Conservation (phyloP, 306 rosid species). For the Nissolia schottii region DNA sequence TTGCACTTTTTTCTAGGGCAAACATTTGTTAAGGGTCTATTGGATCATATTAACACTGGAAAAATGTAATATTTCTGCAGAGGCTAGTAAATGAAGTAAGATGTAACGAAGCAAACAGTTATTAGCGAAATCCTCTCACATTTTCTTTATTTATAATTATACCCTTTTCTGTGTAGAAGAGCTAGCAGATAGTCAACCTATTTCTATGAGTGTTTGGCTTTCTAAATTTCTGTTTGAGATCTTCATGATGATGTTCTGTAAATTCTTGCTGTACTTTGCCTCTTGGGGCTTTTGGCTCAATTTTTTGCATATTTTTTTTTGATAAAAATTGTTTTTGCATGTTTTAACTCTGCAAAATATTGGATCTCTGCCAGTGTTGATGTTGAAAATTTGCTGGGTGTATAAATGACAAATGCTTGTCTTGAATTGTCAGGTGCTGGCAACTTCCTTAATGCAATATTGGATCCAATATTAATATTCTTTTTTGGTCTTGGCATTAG, state of each 20-base stretch:
- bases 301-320: too few relatives aligned
- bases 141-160: background rate
- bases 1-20: background rate
- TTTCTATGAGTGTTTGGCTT: background rate
- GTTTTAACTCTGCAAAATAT: background rate
- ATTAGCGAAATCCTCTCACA: background rate
- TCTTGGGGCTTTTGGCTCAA: background rate
- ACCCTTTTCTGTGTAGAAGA: background rate
- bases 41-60: background rate
- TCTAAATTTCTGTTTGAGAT: background rate
- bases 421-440: constrained; percentile 61
- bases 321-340: background rate
- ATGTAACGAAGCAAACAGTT: background rate
- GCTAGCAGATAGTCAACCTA: background rate
- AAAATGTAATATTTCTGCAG: background rate
- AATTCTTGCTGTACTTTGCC: background rate
- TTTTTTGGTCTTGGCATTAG: constrained; percentile 59
- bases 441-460: constrained; percentile 63
- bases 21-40: background rate
- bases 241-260: background rate
- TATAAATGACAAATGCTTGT: constrained; percentile 22
- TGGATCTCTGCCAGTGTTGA: background rate
- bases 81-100: background rate
- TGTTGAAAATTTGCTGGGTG: constrained; percentile 2
- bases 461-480: constrained; percentile 75